These are phyloP conservation scores for Catunica adiposa DNA, from an alignment of 2,329 filamentous ascomycete species.

Conservation along the genomic window DNA sequence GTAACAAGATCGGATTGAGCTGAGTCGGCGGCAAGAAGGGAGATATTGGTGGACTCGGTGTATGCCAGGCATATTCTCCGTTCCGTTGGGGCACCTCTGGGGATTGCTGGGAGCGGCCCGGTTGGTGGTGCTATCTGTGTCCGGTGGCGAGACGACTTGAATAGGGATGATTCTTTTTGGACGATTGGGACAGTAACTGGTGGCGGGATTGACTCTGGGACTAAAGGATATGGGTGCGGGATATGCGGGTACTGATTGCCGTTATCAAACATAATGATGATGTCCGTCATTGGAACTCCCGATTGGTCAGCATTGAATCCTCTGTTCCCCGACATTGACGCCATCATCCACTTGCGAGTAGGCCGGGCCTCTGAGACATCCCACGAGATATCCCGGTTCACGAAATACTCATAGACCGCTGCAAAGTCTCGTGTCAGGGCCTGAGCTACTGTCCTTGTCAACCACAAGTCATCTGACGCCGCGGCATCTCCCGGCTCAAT, in stretches of 20 bases:
- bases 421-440: conserved; percentile 50
- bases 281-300: conserved; percentile 48
- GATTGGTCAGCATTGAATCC: conserved; percentile 32
- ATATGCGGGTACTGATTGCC: conserved; percentile 47
- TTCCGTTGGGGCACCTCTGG: conserved; percentile 21
- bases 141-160: conserved; percentile 17
- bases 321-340: conserved; percentile 28
- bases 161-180: conserved; percentile 16
- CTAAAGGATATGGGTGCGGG: conserved; percentile 48
- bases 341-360: conserved; percentile 49
- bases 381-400: conserved; percentile 51
- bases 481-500: conserved; percentile 3
- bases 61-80: conserved; percentile 39
- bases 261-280: conserved; percentile 49
- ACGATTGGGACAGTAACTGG: neutral
- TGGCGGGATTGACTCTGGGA: conserved; percentile 36
- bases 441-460: conserved; percentile 40
- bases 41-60: conserved; percentile 43
- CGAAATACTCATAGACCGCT: conserved; percentile 52
- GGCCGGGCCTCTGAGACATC: conserved; percentile 44
- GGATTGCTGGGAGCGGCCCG: neutral
- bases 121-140: conserved; percentile 18
- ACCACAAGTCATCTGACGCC: conserved; percentile 35
- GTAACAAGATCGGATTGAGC: conserved; percentile 37
- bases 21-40: conserved; percentile 36